Conservation (phyloP, 139 green algal genomes). For the Coccomyxa sp. region DNA sequence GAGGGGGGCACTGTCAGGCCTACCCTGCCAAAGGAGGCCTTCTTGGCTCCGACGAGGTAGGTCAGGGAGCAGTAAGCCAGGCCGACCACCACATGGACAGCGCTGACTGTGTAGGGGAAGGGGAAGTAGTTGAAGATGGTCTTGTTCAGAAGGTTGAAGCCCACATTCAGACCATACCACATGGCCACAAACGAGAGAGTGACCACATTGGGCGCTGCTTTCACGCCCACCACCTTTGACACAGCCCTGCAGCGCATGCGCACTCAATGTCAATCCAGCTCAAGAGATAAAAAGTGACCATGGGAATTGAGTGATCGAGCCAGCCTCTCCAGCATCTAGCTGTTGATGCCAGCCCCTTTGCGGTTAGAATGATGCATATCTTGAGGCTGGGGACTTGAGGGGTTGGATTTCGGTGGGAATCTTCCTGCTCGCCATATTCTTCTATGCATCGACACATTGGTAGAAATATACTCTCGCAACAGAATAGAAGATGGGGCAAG, state of each 20-base stretch:
- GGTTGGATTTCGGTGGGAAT: too few relatives aligned
- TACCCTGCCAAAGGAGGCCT: conserved; percentile 82
- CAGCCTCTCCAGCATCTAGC: too few relatives aligned
- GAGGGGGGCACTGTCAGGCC: conserved; percentile 4
- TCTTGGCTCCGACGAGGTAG: conserved; percentile 83
- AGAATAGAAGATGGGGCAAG: too few relatives aligned
- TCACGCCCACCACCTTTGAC: conserved; percentile 65
- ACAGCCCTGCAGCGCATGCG: conserved; percentile 43
- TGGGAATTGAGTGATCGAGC: too few relatives aligned
- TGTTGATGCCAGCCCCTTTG: too few relatives aligned
- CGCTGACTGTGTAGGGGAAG: conserved; percentile 93
- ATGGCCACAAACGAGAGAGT: conserved; percentile 75
- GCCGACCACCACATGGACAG: conserved; percentile 86
- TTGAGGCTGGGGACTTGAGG: too few relatives aligned
- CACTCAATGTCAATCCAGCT: not conserved
- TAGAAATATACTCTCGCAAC: too few relatives aligned
- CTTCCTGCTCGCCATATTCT: too few relatives aligned
- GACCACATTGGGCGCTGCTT: conserved; percentile 59
- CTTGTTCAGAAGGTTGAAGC: conserved; percentile 99
- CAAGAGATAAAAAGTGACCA: too few relatives aligned
- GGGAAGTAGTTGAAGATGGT: conserved; percentile 99
- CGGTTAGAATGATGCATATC: not conserved
- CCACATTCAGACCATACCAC: conserved; percentile 96
- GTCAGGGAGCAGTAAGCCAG: conserved; percentile 74
- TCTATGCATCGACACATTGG: too few relatives aligned